phyloP scores from a whole-genome alignment of 441 rosid species.

The Viola pubescens region DNA sequence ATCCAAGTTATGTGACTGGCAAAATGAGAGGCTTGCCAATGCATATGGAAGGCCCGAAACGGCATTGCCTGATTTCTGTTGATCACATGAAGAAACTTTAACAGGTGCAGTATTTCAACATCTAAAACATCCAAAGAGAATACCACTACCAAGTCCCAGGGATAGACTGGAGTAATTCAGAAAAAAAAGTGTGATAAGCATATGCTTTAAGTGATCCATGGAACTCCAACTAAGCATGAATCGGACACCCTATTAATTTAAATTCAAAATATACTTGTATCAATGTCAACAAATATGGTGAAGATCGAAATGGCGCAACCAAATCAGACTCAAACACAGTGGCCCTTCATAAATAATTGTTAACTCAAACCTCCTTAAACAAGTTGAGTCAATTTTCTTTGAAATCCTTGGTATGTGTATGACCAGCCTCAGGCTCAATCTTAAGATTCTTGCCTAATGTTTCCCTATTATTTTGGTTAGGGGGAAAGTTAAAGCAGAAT shows the following conservation, averaged over 20 bases:
- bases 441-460: neutral
- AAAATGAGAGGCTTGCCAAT: slow-evolving; percentile 87
- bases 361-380: neutral
- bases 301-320: neutral
- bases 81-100: slow-evolving; percentile 14
- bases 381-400: slow-evolving; percentile 1
- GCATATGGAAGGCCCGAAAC: slow-evolving; percentile 93
- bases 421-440: neutral
- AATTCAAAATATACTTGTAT: neutral
- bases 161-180: neutral
- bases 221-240: neutral
- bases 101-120: neutral
- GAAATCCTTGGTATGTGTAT: neutral
- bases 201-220: neutral
- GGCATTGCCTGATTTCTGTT: slow-evolving; percentile 93
- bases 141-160: neutral
- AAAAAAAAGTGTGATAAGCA: neutral
- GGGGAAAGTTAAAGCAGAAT: neutral
- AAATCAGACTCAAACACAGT: neutral
- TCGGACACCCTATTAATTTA: neutral
- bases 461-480: neutral
- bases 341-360: neutral
- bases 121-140: neutral
- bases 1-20: slow-evolving; percentile 92
- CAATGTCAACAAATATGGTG: neutral